phyloP scores from a whole-genome alignment of 495 filamentous ascomycete genomes.

The Thozetella sp. region DNA sequence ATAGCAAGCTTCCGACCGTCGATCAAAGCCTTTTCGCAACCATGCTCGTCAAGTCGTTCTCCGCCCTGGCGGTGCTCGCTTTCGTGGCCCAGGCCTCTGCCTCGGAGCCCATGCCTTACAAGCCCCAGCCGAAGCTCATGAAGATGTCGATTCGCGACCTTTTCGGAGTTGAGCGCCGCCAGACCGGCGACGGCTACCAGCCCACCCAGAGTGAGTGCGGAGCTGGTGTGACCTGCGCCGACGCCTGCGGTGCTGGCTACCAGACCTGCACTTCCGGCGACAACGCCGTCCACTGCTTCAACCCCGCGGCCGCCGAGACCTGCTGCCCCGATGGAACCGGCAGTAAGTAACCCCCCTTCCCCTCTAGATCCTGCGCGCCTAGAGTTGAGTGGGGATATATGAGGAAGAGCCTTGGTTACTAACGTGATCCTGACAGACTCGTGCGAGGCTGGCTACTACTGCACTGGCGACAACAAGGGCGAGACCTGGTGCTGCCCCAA shows the following conservation, averaged over 20 bases:
- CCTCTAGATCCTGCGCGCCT: no score
- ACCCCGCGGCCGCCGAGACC: constrained; percentile 35
- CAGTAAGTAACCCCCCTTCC: constrained; percentile 33
- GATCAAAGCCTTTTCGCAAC: no score
- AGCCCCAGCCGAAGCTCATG: constrained; percentile 24
- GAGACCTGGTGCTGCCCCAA: constrained; percentile 51
- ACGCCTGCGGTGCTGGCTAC: constrained; percentile 48
- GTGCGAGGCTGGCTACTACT: constrained; percentile 49
- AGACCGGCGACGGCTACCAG: constrained; percentile 34
- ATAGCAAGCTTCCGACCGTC: no score
- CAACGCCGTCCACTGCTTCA: constrained; percentile 43
- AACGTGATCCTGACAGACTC: constrained; percentile 30
- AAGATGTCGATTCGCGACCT: constrained; percentile 39
- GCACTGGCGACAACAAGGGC: constrained; percentile 33
- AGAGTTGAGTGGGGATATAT: neutral
- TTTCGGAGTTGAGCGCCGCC: constrained; percentile 40
- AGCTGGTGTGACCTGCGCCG: constrained; percentile 40
- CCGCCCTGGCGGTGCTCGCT: constrained; percentile 38
- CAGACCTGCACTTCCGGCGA: constrained; percentile 38
- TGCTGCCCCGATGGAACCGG: constrained; percentile 46
- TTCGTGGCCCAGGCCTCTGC: constrained; percentile 36
- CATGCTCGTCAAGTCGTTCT: constrained; percentile 39
- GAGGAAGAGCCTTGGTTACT: constrained; percentile 11
- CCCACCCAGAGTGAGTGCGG: constrained; percentile 40
- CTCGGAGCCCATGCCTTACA: constrained; percentile 43